Evolutionary conservation across 129 eudicot species (phyloP), one percentile per base, ranked within the genome.

Genomic region (Glebionis coronaria): DNA sequence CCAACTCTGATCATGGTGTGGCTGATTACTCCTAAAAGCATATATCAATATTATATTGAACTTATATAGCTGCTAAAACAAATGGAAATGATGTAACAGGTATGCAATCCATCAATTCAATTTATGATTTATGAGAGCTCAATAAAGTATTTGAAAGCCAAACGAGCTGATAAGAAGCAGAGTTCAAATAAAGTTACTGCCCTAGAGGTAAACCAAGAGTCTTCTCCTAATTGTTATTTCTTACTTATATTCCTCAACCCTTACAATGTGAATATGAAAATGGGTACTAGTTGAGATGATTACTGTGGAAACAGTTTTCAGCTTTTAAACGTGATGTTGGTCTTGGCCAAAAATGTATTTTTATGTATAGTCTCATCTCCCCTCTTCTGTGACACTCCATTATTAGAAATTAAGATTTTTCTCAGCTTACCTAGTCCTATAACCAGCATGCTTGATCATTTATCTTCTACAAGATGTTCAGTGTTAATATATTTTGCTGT

Each of bases 91-190:
- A 54, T 19, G 21, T 76, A 53, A 51, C 81, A 93, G 98, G 98
- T 93, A 35, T 88, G 92, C 81, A 93, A 93, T 76, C 99, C 99
- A 18, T 89, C 99, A 18, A 93, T 93, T 35, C 99, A 93, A 70
- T 93, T 93, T 78, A 93, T 93, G 99, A 88, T 93, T 16, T 88
- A 88, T 49, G 99, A 93, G 78, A 93, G 79, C 68, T 79, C 83
- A 27, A 46, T 87, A 55, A 87, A 80, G 77, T 83, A 73, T 72
- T 71, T 89, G 56, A 93, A 70, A 78, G 68, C 80, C 63, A 93
- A 84, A 77, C 86, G 82, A 47, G 82, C 88, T 54, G 67, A 84
- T 23, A 83, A 73, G 28, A 86, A 81, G 76, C 76, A 76, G 75
- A 81, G 73, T 23, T 56, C 73, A 56, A 70, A 25, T 47, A 76